Base-by-base conservation (phyloP, 1,139 yeast genomes). In the Pneumocystis wakefieldiae region DNA sequence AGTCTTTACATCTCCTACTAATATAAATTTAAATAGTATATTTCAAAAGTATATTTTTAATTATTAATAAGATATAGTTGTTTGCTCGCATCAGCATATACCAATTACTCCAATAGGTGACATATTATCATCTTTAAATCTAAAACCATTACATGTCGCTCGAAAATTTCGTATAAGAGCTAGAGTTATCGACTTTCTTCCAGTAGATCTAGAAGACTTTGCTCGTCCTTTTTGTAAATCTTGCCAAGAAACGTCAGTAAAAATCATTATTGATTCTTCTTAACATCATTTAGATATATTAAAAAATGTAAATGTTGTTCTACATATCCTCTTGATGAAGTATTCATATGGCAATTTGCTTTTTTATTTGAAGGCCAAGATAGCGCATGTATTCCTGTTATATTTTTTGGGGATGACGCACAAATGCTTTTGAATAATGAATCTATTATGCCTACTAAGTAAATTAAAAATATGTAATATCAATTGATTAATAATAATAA, bases 281-380 rank as follows among this genome's bases (percentile, higher is more conserved):
- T 14, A 37, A 32, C 24, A 39, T 61, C 14, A 60, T 59, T 28
- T 58, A 32, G 19, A 29, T 41, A 29, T 61, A 62, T 24, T 37
- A 57, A 24, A 32, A 24, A 61, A 62, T 57, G 61, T 38, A n/a
- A 35, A 29, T 17, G 57, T 37, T 14, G 12, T 53, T 36, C 59
- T 42, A 17, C 24, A 12, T 29, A 60, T 62, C n/a, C 62, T 62
- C 38, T 59, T 60, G 24, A 39, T 58, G 41, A 62, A 42, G 24
- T 59, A 63, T 38, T 62, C 62, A 48, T 32, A 57, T 59, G 59
- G 62, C 37, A 57, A 17, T 63, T 63, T 29, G 57, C 64, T 5
- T 28, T 61, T n/a, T 59, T 63, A 10, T 28, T 63, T 28, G 65
- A 63, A 48, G 65, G 65, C 1, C 65, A 63, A 29, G 65, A 63